Evolutionary conservation across 306 rosid genomes (phyloP).

Genomic region (Prunus salicina): DNA sequence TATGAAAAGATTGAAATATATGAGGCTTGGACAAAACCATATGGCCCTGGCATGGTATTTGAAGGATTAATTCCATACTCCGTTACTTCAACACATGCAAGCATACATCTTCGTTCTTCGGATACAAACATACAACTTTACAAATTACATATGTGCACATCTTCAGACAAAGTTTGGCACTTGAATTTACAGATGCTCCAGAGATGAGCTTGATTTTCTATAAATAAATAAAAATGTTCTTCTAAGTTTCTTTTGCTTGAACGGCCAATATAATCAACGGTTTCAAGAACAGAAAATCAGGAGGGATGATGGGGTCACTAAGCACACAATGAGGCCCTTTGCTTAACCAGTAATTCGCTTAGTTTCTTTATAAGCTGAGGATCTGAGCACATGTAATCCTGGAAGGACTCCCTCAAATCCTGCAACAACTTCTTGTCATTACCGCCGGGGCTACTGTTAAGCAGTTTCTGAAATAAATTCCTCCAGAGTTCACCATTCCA

Average conservation of each 20-base stretch:
- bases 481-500: slow-evolving; percentile 93
- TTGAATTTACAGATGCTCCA: neutral
- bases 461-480: slow-evolving; percentile 74
- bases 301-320: slow-evolving; percentile 32
- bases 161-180: neutral
- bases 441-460: slow-evolving; percentile 49
- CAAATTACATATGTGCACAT: neutral
- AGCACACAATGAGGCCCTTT: slow-evolving; percentile 77
- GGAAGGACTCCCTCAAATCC: slow-evolving; percentile 72
- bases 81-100: neutral
- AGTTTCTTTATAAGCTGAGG: slow-evolving; percentile 65
- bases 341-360: slow-evolving; percentile 74
- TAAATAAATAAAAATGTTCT: no score
- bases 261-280: neutral
- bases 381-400: slow-evolving; percentile 63
- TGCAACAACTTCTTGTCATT: slow-evolving; percentile 50
- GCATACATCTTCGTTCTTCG: neutral
- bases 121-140: no score
- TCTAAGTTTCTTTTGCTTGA: neutral
- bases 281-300: slow-evolving; percentile 5
- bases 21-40: neutral
- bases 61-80: neutral
- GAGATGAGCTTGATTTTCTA: neutral
- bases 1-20: no score
- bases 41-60: neutral